Conservation (phyloP, 2,329 filamentous ascomycete species). For the Aaosphaeria pasadenensis region DNA sequence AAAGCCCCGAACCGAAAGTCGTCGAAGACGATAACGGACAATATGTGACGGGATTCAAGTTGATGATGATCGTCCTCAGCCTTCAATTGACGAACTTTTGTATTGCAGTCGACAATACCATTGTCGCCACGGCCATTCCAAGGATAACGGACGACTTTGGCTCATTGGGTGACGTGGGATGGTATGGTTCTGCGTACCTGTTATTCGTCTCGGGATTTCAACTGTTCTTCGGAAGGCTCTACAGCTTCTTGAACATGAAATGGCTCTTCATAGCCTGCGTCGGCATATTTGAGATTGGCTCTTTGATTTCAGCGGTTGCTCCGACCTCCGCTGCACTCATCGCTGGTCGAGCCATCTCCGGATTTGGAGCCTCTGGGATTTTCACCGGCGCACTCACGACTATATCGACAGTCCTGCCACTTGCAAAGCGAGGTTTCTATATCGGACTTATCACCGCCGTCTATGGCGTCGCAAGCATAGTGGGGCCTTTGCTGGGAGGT, state of each 20-base stretch:
- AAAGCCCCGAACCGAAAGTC: constrained; percentile 2
- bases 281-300: constrained; percentile 45
- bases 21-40: constrained; percentile 34
- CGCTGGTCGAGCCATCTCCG: constrained; percentile 42
- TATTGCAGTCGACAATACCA: constrained; percentile 26
- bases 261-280: constrained; percentile 36
- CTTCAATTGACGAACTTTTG: constrained; percentile 35
- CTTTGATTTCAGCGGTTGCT: constrained; percentile 37
- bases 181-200: constrained; percentile 41
- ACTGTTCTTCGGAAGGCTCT: constrained; percentile 38
- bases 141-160: constrained; percentile 46
- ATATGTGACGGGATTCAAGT: constrained; percentile 32
- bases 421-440: background rate
- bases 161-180: constrained; percentile 43
- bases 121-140: constrained; percentile 45
- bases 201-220: constrained; percentile 7
- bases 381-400: constrained; percentile 29
- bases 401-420: background rate
- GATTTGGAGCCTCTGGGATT: constrained; percentile 16
- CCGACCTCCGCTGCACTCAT: constrained; percentile 40
- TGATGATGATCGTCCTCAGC: constrained; percentile 31
- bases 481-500: constrained; percentile 37
- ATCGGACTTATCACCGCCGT: constrained; percentile 39
- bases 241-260: constrained; percentile 36
- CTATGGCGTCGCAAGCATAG: constrained; percentile 37